phyloP scores from a whole-genome alignment of 352 stramenopile species.

The Phytophthora boehmeriae region DNA sequence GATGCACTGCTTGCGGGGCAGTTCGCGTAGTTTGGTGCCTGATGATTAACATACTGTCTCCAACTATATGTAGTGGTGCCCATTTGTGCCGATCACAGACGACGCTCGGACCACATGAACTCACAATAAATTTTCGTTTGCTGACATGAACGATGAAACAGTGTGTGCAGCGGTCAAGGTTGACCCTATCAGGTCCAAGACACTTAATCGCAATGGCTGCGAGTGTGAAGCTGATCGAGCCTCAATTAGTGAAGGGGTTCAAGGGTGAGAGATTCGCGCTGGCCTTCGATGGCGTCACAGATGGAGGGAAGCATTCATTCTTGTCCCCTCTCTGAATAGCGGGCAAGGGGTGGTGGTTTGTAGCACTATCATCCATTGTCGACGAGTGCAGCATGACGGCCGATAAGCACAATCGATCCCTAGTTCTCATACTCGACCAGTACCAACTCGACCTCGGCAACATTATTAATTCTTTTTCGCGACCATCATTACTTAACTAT shows the following conservation, averaged over 20 bases:
- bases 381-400: not conserved
- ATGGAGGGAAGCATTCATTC: not conserved
- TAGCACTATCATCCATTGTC: not conserved
- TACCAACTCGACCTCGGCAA: not conserved
- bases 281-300: not conserved
- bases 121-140: too few species aligned
- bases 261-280: not conserved
- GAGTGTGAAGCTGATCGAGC: not conserved
- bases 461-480: not conserved
- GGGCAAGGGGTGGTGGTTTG: not conserved
- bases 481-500: too few species aligned
- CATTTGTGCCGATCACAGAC: too few species aligned
- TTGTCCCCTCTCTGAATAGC: not conserved
- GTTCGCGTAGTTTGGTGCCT: not conserved
- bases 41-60: not conserved
- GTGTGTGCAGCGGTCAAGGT: too few species aligned
- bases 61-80: not conserved
- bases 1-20: not conserved
- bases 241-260: not conserved
- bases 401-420: not conserved
- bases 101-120: too few species aligned
- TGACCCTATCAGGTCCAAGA: too few species aligned
- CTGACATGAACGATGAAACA: too few species aligned
- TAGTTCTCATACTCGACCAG: not conserved
- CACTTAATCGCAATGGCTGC: too few species aligned